These are phyloP conservation scores for Stygiomarasmius scandens DNA, from an alignment of 1,284 basidiomycete species.

Conservation along the genomic window DNA sequence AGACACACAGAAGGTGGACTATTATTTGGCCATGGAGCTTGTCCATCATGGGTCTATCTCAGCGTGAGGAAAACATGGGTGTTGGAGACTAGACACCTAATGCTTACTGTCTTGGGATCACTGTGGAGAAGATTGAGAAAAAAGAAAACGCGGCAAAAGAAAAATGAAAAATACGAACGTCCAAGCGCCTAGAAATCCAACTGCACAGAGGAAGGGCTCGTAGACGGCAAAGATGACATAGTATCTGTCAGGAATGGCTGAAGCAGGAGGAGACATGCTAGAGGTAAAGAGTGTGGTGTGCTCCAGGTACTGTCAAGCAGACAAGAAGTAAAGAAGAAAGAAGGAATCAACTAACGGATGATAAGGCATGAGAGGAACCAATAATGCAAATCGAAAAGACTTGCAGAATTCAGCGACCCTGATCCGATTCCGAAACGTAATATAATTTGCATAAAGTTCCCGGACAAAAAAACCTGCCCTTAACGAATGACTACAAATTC, in stretches of 20 bases:
- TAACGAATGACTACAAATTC: constrained; percentile 35
- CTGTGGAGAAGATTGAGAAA: constrained; percentile 28
- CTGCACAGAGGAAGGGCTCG: constrained; percentile 66
- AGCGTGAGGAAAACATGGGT: constrained; percentile 17
- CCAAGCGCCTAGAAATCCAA: constrained; percentile 66
- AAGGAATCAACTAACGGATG: constrained; percentile 3
- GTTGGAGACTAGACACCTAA: constrained; percentile 12
- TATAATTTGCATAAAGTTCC: background rate
- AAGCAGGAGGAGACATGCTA: constrained; percentile 42
- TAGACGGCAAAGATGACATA: constrained; percentile 72
- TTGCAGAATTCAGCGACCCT: no score
- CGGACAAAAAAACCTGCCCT: background rate
- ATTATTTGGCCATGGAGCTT: constrained; percentile 68
- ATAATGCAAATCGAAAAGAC: no score
- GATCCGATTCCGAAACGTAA: background rate
- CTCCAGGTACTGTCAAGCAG: background rate
- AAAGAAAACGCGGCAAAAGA: background rate
- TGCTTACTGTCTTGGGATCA: constrained; percentile 63
- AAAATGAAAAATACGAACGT: constrained; percentile 34
- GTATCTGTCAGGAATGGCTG: constrained; percentile 71
- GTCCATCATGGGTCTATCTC: constrained; percentile 65
- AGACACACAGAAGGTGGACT: constrained; percentile 44
- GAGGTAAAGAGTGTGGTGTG: constrained; percentile 8
- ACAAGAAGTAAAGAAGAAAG: constrained; percentile 13
- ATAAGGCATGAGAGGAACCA: constrained; percentile 2